A percentile compares a stretch with the other conserved stretches of the same genome.
Conservation (phyloP, 805 yeast genomes). For the Pichia exigua region DNA sequence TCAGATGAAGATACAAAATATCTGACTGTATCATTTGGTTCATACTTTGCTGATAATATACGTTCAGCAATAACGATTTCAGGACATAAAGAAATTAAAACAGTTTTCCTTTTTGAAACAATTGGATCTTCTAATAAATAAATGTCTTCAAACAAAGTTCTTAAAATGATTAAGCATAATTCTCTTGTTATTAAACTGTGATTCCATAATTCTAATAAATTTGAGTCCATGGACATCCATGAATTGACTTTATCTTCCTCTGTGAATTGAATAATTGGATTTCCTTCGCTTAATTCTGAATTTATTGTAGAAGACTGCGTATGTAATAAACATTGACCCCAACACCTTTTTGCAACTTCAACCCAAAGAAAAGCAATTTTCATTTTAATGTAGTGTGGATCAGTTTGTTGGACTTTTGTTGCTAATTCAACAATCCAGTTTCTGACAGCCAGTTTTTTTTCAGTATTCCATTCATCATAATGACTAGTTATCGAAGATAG, state of each 20-base stretch:
- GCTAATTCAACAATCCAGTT: conserved; percentile 82
- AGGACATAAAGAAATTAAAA: conserved; percentile 74
- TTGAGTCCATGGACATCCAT: conserved; percentile 84
- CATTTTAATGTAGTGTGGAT: conserved; percentile 86
- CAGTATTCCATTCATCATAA: conserved; percentile 47
- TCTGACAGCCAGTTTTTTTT: conserved; percentile 60
- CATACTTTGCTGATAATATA: conserved; percentile 55
- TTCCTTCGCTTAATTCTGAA: background rate
- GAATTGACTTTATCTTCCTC: conserved; percentile 53
- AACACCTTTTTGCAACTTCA: conserved; percentile 76
- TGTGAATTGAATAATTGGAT: conserved; percentile 12
- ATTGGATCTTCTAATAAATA: conserved; percentile 87
- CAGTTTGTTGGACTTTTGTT: conserved; percentile 45
- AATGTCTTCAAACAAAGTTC: conserved; percentile 89
- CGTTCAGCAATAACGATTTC: conserved; percentile 70
- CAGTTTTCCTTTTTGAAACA: conserved; percentile 70
- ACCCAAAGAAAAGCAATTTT: conserved; percentile 90
- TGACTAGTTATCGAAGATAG: conserved; percentile 59
- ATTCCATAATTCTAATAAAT: conserved; percentile 70
- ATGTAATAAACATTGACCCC: conserved; percentile 67
- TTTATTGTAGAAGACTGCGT: conserved; percentile 4
- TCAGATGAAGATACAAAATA: conserved; percentile 59
- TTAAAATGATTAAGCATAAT: conserved; percentile 63
- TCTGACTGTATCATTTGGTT: conserved; percentile 54
- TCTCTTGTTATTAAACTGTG: conserved; percentile 59